Percentiles rank a stretch among this genome's conserved stretches.
These are phyloP conservation scores for Aspergillus quadrilineatus DNA, from an alignment of 2,329 filamentous ascomycete genomes.

Conservation along the genomic window DNA sequence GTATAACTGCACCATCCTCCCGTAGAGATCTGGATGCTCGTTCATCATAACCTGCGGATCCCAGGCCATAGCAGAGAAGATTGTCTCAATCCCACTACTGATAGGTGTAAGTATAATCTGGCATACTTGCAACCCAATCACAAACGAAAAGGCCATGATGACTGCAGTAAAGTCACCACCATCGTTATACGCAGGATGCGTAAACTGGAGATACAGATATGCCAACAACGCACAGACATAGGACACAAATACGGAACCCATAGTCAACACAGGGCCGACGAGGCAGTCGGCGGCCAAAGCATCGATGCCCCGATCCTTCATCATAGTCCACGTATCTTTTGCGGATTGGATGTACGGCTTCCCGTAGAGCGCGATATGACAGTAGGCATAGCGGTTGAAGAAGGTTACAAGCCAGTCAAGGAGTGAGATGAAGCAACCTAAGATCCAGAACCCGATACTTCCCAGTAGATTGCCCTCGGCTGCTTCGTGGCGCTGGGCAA, in stretches of 20 bases:
- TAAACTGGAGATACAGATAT: conserved; percentile 84
- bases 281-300: conserved; percentile 87
- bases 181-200: conserved; percentile 73
- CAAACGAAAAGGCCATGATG: conserved; percentile 79
- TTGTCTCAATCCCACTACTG: conserved; percentile 83
- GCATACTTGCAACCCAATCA: conserved; percentile 86
- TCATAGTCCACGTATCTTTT: conserved; percentile 88
- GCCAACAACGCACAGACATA: conserved; percentile 78
- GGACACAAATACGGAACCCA: conserved; percentile 78
- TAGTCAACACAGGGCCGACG: conserved; percentile 68
- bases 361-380: conserved; percentile 88
- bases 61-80: conserved; percentile 77
- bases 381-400: conserved; percentile 89
- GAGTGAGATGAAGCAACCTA: conserved; percentile 73
- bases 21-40: conserved; percentile 79
- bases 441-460: conserved; percentile 67
- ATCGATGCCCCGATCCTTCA: conserved; percentile 87
- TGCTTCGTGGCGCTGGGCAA: conserved; percentile 67
- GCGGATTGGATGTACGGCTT: conserved; percentile 83
- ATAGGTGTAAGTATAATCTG: conserved; percentile 88
- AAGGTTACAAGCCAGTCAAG: conserved; percentile 86
- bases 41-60: conserved; percentile 68
- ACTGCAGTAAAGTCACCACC: conserved; percentile 69
- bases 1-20: conserved; percentile 75
- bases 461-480: conserved; percentile 68